Evolutionary conservation across 441 rosid species (phyloP).

Genomic region (Theobroma grandiflorum): DNA sequence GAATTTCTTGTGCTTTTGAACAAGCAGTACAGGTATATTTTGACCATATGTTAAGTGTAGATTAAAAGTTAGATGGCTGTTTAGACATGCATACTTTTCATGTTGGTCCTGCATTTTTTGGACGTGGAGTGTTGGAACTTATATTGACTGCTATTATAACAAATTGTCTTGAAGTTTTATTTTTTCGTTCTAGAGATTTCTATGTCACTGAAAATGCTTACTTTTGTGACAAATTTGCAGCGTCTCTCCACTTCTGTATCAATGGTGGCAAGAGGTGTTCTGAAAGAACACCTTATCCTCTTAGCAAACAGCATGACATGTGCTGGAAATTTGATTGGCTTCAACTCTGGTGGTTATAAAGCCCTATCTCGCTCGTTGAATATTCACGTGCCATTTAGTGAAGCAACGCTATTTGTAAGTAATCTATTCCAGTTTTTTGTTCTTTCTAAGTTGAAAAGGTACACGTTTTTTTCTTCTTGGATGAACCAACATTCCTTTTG

Average conservation of each 20-base stretch:
- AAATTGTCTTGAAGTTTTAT: slow-evolving; percentile 3
- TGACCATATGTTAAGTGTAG: neutral
- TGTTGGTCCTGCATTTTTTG: neutral
- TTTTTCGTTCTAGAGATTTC: neutral
- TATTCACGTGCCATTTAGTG: slow-evolving; percentile 94
- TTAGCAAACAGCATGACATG: slow-evolving; percentile 93
- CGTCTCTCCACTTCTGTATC: slow-evolving; percentile 86
- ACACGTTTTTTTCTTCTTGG: slow-evolving; percentile 15
- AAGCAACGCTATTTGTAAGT: slow-evolving; percentile 93
- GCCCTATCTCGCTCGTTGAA: slow-evolving; percentile 73
- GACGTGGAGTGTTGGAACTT: neutral
- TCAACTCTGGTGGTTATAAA: slow-evolving; percentile 88
- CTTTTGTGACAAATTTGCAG: slow-evolving; percentile 55
- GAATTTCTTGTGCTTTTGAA: slow-evolving; percentile 89
- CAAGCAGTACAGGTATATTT: slow-evolving; percentile 82
- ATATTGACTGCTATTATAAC: neutral
- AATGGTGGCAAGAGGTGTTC: slow-evolving; percentile 87
- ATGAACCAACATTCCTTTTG: slow-evolving; percentile 27
- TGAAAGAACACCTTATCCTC: slow-evolving; percentile 90
- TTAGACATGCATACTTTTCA: slow-evolving; percentile 6
- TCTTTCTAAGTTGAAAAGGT: slow-evolving; percentile 22
- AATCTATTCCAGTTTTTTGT: slow-evolving; percentile 26
- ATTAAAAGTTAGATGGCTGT: neutral
- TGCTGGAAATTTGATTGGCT: slow-evolving; percentile 87
- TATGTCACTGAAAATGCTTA: slow-evolving; percentile 19